Conservation (phyloP, 306 rosid genomes). For the Cotoneaster glaucophyllus region DNA sequence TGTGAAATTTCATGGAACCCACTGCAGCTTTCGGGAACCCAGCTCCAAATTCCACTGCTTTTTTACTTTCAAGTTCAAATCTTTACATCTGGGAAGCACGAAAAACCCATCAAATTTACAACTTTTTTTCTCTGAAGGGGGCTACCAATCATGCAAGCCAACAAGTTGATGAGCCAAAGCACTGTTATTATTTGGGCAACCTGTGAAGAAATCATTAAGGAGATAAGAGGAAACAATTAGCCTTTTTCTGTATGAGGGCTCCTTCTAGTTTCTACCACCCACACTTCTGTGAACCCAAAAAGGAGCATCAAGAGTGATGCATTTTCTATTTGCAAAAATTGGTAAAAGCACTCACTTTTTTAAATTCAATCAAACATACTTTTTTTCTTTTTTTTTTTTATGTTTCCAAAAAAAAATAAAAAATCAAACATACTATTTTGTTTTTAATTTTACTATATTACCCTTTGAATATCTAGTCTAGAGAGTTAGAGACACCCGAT, state of each 20-base stretch:
- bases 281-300: slow-evolving; percentile 40
- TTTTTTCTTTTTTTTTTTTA: no score
- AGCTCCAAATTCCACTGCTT: slow-evolving; percentile 6
- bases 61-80: slow-evolving; percentile 14
- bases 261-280: slow-evolving; percentile 39
- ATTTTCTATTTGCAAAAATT: not conserved
- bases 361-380: no score
- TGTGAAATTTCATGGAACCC: slow-evolving; percentile 35
- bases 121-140: not conserved
- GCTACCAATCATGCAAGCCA: slow-evolving; percentile 40
- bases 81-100: slow-evolving; percentile 27
- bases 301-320: slow-evolving; percentile 42
- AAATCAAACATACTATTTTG: no score
- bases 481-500: no score
- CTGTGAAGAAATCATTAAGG: slow-evolving; percentile 38
- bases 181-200: slow-evolving; percentile 43
- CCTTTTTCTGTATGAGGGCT: slow-evolving; percentile 41
- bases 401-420: no score
- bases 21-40: slow-evolving; percentile 20
- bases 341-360: no score
- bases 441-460: no score
- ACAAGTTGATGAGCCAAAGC: slow-evolving; percentile 40
- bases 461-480: no score
- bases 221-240: slow-evolving; percentile 36
- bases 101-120: slow-evolving; percentile 28